phyloP scores from a whole-genome alignment of 495 filamentous ascomycete genomes.

The Daldinia caldariorum region DNA sequence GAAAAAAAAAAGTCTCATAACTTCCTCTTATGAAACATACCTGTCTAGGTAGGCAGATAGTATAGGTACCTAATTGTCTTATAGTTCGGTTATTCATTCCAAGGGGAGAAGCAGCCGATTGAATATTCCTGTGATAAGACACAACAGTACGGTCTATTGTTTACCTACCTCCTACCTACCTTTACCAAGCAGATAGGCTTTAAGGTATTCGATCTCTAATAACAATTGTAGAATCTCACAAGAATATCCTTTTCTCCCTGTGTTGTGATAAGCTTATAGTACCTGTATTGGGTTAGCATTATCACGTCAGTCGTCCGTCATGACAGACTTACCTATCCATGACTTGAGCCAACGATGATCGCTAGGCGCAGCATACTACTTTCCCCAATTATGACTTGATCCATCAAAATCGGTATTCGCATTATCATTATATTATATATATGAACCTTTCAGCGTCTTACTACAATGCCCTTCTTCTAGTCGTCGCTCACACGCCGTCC shows the following conservation, averaged over 20 bases:
- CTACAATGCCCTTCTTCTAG: conserved; percentile 5
- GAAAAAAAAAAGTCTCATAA: too few species aligned
- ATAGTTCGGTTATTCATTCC: too few species aligned
- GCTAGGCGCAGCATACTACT: not conserved
- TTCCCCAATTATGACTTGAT: not conserved
- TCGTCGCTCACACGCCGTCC: conserved; percentile 3
- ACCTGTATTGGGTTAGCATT: not conserved
- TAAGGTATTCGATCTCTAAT: too few species aligned
- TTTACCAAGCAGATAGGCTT: too few species aligned
- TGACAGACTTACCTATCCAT: not conserved
- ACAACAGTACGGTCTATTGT: too few species aligned
- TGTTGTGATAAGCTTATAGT: not conserved
- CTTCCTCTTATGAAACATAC: too few species aligned
- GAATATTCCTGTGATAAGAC: too few species aligned
- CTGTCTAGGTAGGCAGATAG: too few species aligned
- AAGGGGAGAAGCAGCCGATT: too few species aligned
- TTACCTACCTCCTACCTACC: too few species aligned
- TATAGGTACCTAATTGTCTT: too few species aligned
- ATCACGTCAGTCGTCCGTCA: not conserved
- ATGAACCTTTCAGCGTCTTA: conserved; percentile 6
- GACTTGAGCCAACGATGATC: not conserved
- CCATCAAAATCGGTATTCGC: not conserved
- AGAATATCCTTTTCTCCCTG: not conserved
- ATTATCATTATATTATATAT: conserved; percentile 30
- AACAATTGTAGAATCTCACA: too few species aligned